phyloP scores from a whole-genome alignment of 768 basidiomycete species.

The Phanerochaete carnosa region DNA sequence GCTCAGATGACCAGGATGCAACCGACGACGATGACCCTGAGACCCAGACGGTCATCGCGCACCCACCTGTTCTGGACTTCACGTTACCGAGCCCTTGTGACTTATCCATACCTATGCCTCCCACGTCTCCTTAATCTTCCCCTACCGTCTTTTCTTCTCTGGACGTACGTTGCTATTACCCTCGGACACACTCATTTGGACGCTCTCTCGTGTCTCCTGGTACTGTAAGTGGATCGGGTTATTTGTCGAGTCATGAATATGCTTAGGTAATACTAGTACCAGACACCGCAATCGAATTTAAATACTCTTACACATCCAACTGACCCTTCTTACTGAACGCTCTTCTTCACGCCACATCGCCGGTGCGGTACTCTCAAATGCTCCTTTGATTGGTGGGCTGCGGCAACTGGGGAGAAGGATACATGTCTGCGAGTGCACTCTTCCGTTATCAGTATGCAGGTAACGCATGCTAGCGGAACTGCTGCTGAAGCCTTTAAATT shows the following conservation, averaged over 20 bases:
- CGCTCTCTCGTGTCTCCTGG: neutral
- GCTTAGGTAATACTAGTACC: conserved; percentile 4
- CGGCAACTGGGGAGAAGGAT: too few relatives aligned
- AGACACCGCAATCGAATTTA: neutral
- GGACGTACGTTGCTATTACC: neutral
- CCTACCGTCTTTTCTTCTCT: neutral
- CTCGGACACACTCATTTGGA: neutral
- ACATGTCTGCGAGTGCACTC: too few relatives aligned
- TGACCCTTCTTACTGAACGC: too few relatives aligned
- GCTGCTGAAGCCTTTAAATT: too few relatives aligned
- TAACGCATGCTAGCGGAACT: too few relatives aligned
- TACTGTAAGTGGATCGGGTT: conserved; percentile 1
- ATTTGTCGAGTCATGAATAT: neutral
- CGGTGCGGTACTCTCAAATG: too few relatives aligned
- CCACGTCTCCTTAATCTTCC: neutral
- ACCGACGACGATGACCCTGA: conserved; percentile 8
- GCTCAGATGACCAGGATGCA: neutral
- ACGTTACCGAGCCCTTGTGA: conserved; percentile 3
- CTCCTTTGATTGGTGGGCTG: too few relatives aligned
- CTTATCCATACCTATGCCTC: conserved; percentile 3
- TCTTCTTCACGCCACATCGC: too few relatives aligned
- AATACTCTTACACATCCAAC: neutral
- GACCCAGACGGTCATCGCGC: neutral
- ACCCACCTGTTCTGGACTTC: conserved; percentile 6
- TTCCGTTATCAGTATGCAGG: too few relatives aligned